Base-by-base conservation (phyloP, 225 moss, liverwort and hornwort species). In the Ulota crispa region DNA sequence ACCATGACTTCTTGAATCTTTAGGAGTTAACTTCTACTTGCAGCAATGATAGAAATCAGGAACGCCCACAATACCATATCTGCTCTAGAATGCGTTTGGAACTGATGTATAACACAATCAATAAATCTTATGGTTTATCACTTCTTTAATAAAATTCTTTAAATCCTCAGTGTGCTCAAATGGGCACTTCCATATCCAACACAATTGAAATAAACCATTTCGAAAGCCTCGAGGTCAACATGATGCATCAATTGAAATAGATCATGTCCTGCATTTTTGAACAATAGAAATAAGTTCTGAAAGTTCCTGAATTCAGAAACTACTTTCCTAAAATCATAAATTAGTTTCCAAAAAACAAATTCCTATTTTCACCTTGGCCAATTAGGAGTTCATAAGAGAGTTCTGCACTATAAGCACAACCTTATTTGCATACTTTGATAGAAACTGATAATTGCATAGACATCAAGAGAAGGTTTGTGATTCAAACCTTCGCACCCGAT, bases 401-500 rank as follows among this genome's bases (percentile, higher is more conserved):
- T 55, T 41, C 3, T 4, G 41, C 23, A 53, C 23, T 43, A 83
- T 67, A 5, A 77, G 34, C 62, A 77, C 26, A 41, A 62, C 37
- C 7, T 14, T 34, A 28, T 43, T 47, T 23, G 15, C 47, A 9
- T 32, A 66, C 32, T 47, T 82, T 57, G 71, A 71, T 37, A 15
- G 1, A 60, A 76, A 52, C 37, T 70, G 32, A 16, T 39, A 73
- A 23, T 32, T 72, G 27, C 14, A 3, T 61, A 67, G 72, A 50
- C 12, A 43, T 52, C 9, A 83, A 26, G 36, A 32, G 45, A 75
- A 56, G 0, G 60, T 3, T 78, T 59, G 66, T 8, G 80, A 82
- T 59, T 67, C 78, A 63, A 55, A 91, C 96, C 95, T 96, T 99
- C 24, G 91, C 85, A 66, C 99, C 99, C 53, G 93, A 90, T 83